These are phyloP conservation scores for Pythium phragmiticola DNA, from an alignment of 352 stramenopile species.

Conservation along the genomic window DNA sequence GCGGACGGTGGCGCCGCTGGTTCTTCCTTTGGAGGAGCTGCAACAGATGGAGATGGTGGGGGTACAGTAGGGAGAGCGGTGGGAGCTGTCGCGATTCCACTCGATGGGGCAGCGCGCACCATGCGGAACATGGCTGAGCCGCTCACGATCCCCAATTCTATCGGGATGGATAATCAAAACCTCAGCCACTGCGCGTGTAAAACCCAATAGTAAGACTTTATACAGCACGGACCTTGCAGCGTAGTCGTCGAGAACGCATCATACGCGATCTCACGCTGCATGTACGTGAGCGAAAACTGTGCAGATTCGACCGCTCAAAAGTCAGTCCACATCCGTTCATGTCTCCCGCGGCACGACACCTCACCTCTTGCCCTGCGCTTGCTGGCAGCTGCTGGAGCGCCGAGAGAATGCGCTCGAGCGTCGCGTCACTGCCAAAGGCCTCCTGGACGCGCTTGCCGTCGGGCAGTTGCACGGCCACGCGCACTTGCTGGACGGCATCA, in stretches of 20 bases:
- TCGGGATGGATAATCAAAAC: neutral
- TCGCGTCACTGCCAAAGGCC: conserved; percentile 51
- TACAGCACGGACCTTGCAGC: conserved; percentile 47
- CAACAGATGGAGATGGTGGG: neutral
- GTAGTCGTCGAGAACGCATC: conserved; percentile 57
- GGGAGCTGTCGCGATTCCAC: neutral
- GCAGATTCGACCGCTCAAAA: neutral
- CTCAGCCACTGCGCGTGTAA: neutral
- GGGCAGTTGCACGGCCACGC: conserved; percentile 74
- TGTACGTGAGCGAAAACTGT: conserved; percentile 77
- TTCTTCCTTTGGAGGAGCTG: neutral
- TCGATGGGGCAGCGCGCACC: conserved; percentile 5
- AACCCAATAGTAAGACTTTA: neutral
- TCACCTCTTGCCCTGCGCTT: conserved; percentile 34
- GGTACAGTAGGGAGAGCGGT: conserved; percentile 1
- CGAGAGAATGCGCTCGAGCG: conserved; percentile 56
- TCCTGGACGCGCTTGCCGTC: conserved; percentile 79
- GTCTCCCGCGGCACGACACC: neutral
- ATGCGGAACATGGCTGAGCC: conserved; percentile 87
- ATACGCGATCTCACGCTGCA: conserved; percentile 66
- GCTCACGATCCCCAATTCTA: conserved; percentile 76
- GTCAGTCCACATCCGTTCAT: neutral
- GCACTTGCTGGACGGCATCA: conserved; percentile 47
- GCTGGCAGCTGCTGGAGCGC: conserved; percentile 53
- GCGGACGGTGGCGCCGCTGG: conserved; percentile 19